Evolutionary conservation across 177 flowering plant species (phyloP), one percentile per base, ranked within the genome.

Genomic region (Telopea speciosissima): DNA sequence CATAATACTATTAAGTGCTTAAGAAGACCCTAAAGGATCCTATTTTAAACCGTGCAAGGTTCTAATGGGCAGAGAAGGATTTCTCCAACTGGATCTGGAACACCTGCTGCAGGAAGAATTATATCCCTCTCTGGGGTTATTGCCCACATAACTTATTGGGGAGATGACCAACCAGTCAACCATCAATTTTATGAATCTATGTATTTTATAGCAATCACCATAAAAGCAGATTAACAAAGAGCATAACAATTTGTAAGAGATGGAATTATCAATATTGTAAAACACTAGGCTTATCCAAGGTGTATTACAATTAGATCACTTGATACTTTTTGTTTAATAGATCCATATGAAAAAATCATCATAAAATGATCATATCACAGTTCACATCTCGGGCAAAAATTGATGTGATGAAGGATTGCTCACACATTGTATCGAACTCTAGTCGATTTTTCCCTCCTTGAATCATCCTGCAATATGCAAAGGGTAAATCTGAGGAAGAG

Each of bases 391-490:
- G 61, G 61, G 7, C 8, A 21, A n/a, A 1, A 56, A 21, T 9
- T 33, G 24, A 44, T 42, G 24, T 66, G 24, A 74, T 65, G 69
- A 9, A 26, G 42, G 31, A 67, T 7, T 56, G 42, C 73, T 86
- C 78, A 88, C 5, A 81, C 89, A 64, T 13, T 79, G 79, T 90
- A 90, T 72, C 95, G 86, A 64, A 79, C 69, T 78, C 82, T 85
- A 16, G 62, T 74, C 23, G 87, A 79, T 67, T 86, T 87, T 3
- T 90, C 92, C 80, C 87, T 85, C 73, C 71, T 79, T 0, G 91
- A 80, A 78, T 90, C 95, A 58, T 90, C 92, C 92, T 88, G 88
- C 77, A 79, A 70, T 3, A 54, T 71, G 9, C 28, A 36, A 62
- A 64, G 3, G 56, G 52, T 61, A 24, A 25, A 24, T 54, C 24